These are phyloP conservation scores for Wallemia mellicola DNA, from an alignment of 1,284 basidiomycete species.

Conservation along the genomic window DNA sequence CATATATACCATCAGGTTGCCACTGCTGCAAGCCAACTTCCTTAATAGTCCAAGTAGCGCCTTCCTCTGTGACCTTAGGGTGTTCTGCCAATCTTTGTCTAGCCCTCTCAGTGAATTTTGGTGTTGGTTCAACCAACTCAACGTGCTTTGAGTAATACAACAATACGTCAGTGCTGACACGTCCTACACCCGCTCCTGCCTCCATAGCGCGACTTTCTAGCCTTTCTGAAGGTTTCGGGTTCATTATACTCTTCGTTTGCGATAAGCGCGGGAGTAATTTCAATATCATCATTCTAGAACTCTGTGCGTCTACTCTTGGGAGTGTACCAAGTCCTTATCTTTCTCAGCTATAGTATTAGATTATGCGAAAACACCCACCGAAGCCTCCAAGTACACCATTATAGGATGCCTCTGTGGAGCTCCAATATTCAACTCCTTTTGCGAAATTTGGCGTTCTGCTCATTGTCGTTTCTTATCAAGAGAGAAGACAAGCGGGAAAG, in stretches of 20 bases:
- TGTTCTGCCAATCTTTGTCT: conserved; percentile 1
- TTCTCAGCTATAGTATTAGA: background rate
- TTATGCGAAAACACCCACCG: conserved; percentile 6
- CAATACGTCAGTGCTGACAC: conserved; percentile 57
- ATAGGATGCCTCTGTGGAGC: conserved; percentile 32
- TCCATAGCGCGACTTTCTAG: conserved; percentile 35
- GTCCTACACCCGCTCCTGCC: conserved; percentile 59
- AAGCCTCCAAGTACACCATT: conserved; percentile 37
- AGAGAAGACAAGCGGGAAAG: background rate
- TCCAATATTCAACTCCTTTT: conserved; percentile 47
- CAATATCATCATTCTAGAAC: conserved; percentile 57
- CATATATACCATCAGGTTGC: conserved; percentile 33
- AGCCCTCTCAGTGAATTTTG: conserved; percentile 41
- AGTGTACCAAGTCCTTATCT: conserved; percentile 19
- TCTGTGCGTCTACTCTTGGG: conserved; percentile 58
- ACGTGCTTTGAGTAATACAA: conserved; percentile 57
- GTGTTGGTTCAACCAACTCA: conserved; percentile 58
- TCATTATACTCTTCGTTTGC: conserved; percentile 13
- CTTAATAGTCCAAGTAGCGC: conserved; percentile 36
- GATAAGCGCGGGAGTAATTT: conserved; percentile 44
- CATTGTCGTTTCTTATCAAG: background rate
- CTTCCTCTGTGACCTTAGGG: conserved; percentile 7
- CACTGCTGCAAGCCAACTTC: conserved; percentile 45
- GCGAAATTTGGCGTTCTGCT: conserved; percentile 20
- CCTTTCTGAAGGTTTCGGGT: conserved; percentile 5